Evolutionary conservation across 2,329 filamentous ascomycete species (phyloP).

Genomic region (Trichoderma atrobrunneum): DNA sequence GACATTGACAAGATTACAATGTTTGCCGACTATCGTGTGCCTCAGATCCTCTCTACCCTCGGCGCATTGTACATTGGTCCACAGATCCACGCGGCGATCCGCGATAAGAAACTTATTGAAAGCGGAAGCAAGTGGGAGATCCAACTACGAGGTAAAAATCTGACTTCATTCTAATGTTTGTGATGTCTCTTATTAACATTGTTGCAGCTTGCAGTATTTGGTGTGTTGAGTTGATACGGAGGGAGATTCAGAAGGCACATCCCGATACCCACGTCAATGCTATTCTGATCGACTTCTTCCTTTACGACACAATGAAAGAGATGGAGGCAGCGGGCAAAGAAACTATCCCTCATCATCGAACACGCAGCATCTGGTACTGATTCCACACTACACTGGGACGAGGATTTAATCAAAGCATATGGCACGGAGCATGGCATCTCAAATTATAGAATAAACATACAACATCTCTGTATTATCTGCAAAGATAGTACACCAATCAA

Average conservation of each 20-base stretch:
- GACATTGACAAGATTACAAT: constrained; percentile 97
- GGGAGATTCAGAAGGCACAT: constrained; percentile 73
- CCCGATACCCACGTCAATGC: constrained; percentile 76
- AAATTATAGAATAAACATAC: neutral
- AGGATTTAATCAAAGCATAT: neutral
- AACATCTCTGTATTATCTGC: neutral
- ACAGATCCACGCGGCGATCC: constrained; percentile 68
- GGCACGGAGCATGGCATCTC: neutral
- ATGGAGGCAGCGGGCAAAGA: constrained; percentile 62
- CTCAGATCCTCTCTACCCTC: constrained; percentile 83
- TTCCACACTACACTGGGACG: neutral
- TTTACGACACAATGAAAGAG: constrained; percentile 93
- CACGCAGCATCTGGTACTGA: constrained; percentile 92
- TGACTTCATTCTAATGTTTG: neutral
- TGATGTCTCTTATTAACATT: neutral
- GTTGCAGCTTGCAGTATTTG: constrained; percentile 80
- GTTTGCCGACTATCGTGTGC: constrained; percentile 97
- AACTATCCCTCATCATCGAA: constrained; percentile 74
- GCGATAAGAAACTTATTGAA: constrained; percentile 60
- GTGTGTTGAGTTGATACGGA: constrained; percentile 85
- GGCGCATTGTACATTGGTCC: constrained; percentile 85
- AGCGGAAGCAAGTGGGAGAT: constrained; percentile 77
- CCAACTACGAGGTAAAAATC: constrained; percentile 68
- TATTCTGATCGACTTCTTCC: constrained; percentile 92
- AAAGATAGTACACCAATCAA: neutral